Base-by-base conservation (phyloP, 1,284 basidiomycete species). In the Schizopora paradoxa region DNA sequence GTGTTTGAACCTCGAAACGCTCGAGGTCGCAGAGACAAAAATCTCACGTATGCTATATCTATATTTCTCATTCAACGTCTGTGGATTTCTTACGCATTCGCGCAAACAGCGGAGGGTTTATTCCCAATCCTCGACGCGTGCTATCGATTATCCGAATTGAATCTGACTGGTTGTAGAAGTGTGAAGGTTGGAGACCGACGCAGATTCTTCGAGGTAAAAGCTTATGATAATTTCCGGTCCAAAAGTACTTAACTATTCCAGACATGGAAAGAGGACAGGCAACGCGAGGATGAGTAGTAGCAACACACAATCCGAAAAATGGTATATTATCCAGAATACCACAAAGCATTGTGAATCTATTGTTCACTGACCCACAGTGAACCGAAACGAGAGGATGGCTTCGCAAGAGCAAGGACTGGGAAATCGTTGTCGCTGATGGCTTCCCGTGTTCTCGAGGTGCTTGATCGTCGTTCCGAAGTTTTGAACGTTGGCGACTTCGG, bases 161-260 rank as follows among this genome's bases (percentile, higher is more conserved):
- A 85, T 54, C 60, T 86, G 27, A 85, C 79, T 1, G 77, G 79
- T 47, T 86, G 83, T 52, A 71, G 82, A 45, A 75, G 82, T 4
- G 68, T 86, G 41, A 67, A 55, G 11, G 67, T 84, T 4, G 66
- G 66, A 2, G 76, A 84, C 49, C 66, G 83, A 23, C 66, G 82
- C 18, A 69, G 71, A n/a, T 79, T 86, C 55, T 86, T 86, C 54
- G 77, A 84, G 66, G 80, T 79, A n/a, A 19, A 38, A 6, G 13
- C 26, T 3, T 8, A 6, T 26, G 10, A 23, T 34, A 8, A 7
- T 6, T 2, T 25, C 29, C 25, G 11, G 16, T 27, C 14, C 31
- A 3, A 18, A 5, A 39, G n/a, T 14, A 5, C 37, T 8, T 38
- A 18, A 42, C 16, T 14, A 11, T 32, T 22, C 10, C 13, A 51